Conservation (phyloP, 2,329 filamentous ascomycete genomes). For the Calonectria naviculata region DNA sequence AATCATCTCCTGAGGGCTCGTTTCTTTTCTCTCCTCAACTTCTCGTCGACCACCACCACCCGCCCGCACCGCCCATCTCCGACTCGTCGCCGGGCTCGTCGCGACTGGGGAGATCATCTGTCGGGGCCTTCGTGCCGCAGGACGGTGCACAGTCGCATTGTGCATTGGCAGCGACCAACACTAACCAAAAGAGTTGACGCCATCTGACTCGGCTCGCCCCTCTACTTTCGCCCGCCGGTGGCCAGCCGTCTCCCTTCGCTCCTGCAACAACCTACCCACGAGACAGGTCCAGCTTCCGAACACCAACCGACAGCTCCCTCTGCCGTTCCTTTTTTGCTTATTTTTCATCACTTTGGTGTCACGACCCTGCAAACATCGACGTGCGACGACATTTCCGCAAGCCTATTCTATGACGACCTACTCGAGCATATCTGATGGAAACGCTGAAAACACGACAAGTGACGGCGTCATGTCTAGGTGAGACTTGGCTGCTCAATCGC, state of each 20-base stretch:
- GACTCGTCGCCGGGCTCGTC: constrained; percentile 21
- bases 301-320: neutral
- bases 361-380: neutral
- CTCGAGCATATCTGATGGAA: constrained; percentile 63
- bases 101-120: constrained; percentile 24
- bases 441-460: constrained; percentile 51
- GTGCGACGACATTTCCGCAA: constrained; percentile 7
- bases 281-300: neutral
- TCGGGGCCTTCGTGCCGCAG: constrained; percentile 36
- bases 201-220: constrained; percentile 28
- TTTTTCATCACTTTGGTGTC: neutral
- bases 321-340: neutral
- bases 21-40: constrained; percentile 28
- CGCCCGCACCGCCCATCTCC: constrained; percentile 23
- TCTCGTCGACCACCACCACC: constrained; percentile 28
- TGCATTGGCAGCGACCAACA: constrained; percentile 17
- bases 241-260: neutral
- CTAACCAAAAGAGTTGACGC: constrained; percentile 34
- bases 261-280: constrained; percentile 19
- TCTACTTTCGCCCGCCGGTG: neutral
- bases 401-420: constrained; percentile 62
- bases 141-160: constrained; percentile 28
- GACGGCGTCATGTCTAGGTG: constrained; percentile 63
- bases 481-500: constrained; percentile 19
- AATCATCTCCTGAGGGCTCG: constrained; percentile 35